phyloP scores from a whole-genome alignment of 768 basidiomycete genomes.

The Boletus bicolor region DNA sequence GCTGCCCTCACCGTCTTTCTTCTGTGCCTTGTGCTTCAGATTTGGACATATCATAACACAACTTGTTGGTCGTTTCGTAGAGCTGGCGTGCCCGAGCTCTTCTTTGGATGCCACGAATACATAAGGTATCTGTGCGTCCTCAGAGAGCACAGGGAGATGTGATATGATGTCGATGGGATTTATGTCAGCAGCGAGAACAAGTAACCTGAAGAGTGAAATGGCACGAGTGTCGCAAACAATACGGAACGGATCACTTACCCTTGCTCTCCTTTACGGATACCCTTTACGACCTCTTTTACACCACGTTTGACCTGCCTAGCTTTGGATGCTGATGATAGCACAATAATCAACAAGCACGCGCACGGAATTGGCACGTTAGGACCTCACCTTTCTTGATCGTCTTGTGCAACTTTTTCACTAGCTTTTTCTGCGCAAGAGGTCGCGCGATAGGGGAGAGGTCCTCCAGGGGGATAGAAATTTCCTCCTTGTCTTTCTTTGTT shows the following conservation, averaged over 20 bases:
- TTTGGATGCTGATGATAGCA: constrained; percentile 68
- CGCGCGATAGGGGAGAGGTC: constrained; percentile 93
- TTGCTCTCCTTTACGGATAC: constrained; percentile 94
- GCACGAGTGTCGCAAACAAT: neutral
- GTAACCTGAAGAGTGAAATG: constrained; percentile 48
- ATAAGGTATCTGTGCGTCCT: constrained; percentile 90
- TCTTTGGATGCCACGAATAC: constrained; percentile 90
- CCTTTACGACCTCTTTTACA: constrained; percentile 98
- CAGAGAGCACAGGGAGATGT: constrained; percentile 90
- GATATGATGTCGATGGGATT: constrained; percentile 98
- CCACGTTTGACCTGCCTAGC: constrained; percentile 94
- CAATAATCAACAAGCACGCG: neutral
- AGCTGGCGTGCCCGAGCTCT: constrained; percentile 91
- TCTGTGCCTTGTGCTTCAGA: constrained; percentile 66
- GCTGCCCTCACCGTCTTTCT: constrained; percentile 58
- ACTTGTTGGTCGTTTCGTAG: constrained; percentile 97
- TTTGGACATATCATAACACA: constrained; percentile 93
- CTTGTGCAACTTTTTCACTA: constrained; percentile 92
- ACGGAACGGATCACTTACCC: constrained; percentile 54
- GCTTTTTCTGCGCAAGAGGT: constrained; percentile 90
- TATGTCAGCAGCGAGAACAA: constrained; percentile 94
- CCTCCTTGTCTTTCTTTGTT: constrained; percentile 56
- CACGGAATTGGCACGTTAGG: neutral
- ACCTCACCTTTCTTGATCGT: constrained; percentile 83
- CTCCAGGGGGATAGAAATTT: constrained; percentile 64